phyloP scores from a whole-genome alignment of 2,329 filamentous ascomycete genomes.

The Camillea tinctor region DNA sequence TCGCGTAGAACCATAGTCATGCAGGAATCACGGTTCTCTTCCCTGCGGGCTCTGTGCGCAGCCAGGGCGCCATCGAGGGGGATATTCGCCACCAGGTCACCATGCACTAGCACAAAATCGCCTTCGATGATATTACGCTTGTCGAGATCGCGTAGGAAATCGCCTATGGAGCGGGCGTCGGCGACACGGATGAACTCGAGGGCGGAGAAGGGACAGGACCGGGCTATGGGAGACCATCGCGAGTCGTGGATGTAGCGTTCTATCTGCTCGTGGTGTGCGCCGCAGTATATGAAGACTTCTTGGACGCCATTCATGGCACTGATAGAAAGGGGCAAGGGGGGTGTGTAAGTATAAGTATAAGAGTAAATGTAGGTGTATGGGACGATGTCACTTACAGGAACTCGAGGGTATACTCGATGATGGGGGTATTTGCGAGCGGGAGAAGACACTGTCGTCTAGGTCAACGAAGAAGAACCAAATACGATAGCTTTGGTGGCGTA shows the following conservation, averaged over 20 bases:
- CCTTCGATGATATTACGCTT: conserved; percentile 79
- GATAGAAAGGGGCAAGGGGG: no score
- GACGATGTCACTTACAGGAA: conserved; percentile 61
- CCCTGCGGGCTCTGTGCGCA: conserved; percentile 75
- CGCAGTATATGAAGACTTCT: conserved; percentile 89
- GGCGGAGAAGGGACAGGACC: conserved; percentile 66
- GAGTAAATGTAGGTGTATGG: no score
- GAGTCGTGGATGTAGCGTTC: conserved; percentile 83
- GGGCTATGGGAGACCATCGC: conserved; percentile 61
- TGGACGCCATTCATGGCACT: conserved; percentile 74
- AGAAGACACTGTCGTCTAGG: conserved; percentile 70
- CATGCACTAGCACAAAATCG: conserved; percentile 91
- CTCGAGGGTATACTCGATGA: conserved; percentile 97
- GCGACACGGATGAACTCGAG: conserved; percentile 82
- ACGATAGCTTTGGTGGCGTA: conserved; percentile 10
- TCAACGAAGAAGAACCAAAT: conserved; percentile 4
- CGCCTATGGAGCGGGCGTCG: conserved; percentile 82
- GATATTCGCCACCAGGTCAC: conserved; percentile 88
- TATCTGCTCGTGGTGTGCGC: conserved; percentile 80
- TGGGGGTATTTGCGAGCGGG: conserved; percentile 85
- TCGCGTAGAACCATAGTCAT: conserved; percentile 94
- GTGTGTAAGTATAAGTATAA: no score
- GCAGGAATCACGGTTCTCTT: conserved; percentile 87
- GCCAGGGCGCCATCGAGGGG: conserved; percentile 76
- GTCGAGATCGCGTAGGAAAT: conserved; percentile 92